Base-by-base conservation (phyloP, 129 eudicot genomes). In the Tagetes erecta region DNA sequence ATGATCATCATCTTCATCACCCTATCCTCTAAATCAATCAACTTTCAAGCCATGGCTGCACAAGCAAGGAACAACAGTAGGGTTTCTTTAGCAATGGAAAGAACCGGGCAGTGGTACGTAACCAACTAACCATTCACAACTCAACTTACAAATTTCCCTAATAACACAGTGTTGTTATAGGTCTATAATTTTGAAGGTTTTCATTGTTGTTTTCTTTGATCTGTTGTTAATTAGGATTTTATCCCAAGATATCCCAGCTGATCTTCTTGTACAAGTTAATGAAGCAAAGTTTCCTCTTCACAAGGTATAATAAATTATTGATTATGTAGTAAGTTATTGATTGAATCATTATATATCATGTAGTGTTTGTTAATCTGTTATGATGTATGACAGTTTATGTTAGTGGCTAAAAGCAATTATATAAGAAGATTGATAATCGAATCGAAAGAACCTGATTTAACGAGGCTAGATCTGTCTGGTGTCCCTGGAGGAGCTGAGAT, bases 391-490 rank as follows among this genome's bases (percentile, higher is more conserved):
- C 79, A 93, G 98, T 90, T 93, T 84, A 87, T 93, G 98, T 85
- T 93, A 34, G 89, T 93, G 39, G 96, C 97, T 73, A 93, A 93
- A 90, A 93, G 98, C 84, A 93, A 93, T 79, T 78, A 76, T 80
- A 93, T 93, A 74, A 79, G 98, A 45, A 84, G 84, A 59, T 4
- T 87, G 51, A 86, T 93, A 71, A 75, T 93, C 0, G 98, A 90
- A 57, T 71, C 95, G 3, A 86, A 90, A 30, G 98, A 87, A 68
- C 75, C 87, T 13, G 92, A 88, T 58, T 36, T 88, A 59, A 82
- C 82, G 6, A 78, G 83, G 51, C 79, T 93, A 34, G 81, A 93
- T 75, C 89, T 93, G 4, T 93, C 97, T 1, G 83, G 67, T 58
- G 86, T 93, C 12, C 98, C 97, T 0, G 98, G 98, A 36, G 98